phyloP scores from a whole-genome alignment of 257 asterid species.

The Coffea canephora region DNA sequence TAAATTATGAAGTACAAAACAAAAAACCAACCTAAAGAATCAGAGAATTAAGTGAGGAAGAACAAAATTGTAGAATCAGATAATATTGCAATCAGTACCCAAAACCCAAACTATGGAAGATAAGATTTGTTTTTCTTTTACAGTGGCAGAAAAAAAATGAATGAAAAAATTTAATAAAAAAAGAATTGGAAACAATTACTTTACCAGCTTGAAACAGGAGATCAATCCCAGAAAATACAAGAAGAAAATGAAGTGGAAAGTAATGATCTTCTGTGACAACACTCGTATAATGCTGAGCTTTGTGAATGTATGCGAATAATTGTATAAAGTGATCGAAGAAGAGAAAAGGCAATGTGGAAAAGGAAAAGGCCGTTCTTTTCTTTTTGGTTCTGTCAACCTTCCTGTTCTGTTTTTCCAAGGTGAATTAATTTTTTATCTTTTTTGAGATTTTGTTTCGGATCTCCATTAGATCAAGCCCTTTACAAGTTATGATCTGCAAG shows the following conservation, averaged over 20 bases:
- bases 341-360: constrained; percentile 14
- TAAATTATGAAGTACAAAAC: constrained; percentile 12
- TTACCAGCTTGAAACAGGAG: constrained; percentile 27
- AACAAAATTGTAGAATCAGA: constrained; percentile 19
- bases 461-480: background rate
- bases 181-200: background rate
- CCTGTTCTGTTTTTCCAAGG: background rate
- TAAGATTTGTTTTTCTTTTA: background rate
- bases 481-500: background rate
- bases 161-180: background rate
- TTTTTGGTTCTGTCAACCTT: constrained; percentile 16
- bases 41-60: constrained; percentile 2
- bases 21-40: constrained; percentile 35
- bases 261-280: background rate
- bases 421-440: background rate
- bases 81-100: constrained; percentile 31
- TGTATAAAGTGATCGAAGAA: background rate
- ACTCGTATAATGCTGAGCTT: constrained; percentile 8
- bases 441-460: background rate
- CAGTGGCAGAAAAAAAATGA: background rate
- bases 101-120: constrained; percentile 23
- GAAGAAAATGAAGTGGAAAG: background rate
- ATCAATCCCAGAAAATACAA: constrained; percentile 16
- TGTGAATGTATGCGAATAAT: background rate
- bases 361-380: constrained; percentile 7